Base-by-base conservation (phyloP, 2,329 filamentous ascomycete genomes). In the Phaeosphaeria sp. region DNA sequence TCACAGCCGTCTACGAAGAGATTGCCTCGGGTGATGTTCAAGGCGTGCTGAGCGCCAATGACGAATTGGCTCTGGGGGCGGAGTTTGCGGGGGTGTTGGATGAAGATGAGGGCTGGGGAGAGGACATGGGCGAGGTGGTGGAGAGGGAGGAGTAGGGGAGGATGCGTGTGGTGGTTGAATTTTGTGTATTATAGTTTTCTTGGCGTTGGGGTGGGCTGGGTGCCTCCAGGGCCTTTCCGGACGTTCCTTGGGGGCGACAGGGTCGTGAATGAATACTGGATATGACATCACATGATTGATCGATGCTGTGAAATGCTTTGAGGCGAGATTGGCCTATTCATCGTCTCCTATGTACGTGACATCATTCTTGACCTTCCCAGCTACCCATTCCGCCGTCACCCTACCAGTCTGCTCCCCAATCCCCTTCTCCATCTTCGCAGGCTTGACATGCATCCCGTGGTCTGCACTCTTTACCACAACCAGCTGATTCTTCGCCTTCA, bases 1-100 rank as follows among this genome's bases (percentile, higher is more conserved):
- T 83, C 43, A 79, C 73, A 9, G 74, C 67, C 2, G 71, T 73
- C 11, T 78, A 79, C 46, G 78, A 81, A 57, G 76, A 79, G 46
- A 74, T 79, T 60, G 75, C 76, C 36, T 73, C 77, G 51, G 65
- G 69, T 53, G 79, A 83, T 55, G 74, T 79, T 51, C 73, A 76
- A 65, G 76, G 63, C 46, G 80, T 80, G 20, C 60, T 83, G 73
- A 77, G 55, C 42, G 67, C 66, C 18, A 81, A 80, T 63, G 80
- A 81, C 56, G 73, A 77, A 48, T 76, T 81, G 39, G 69, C 68
- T 23, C 68, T 72, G 68, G 69, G 65, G 17, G 63, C 66, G 1
- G 67, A 72, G 51, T 75, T 78, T 57, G 72, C 67, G 33, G 51
- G 60, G 33, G 55, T 72, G 54, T 58, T 70, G 33, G 64, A 66